Percentiles rank a stretch among this genome's conserved stretches.
Evolutionary conservation across 1,284 basidiomycete genomes (phyloP).

Genomic region (Tetrapyrgos nigripes): DNA sequence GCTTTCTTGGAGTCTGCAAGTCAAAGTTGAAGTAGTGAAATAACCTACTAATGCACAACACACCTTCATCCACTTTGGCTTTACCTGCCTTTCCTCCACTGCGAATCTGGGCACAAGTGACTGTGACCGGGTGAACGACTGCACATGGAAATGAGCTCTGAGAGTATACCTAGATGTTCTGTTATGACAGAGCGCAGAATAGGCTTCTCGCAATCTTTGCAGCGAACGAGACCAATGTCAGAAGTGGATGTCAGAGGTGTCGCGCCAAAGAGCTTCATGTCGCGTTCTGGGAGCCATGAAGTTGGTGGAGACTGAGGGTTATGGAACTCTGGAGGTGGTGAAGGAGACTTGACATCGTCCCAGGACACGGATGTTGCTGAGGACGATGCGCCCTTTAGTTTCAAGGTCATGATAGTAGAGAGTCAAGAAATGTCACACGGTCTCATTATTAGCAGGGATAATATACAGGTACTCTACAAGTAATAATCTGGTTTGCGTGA

Average conservation of each 20-base stretch:
- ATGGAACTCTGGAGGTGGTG: constrained; percentile 42
- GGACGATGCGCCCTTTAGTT: constrained; percentile 15
- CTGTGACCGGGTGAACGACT: constrained; percentile 38
- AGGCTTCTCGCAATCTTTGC: constrained; percentile 80
- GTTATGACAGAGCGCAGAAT: constrained; percentile 75
- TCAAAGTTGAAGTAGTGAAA: neutral
- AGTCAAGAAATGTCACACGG: too few species aligned
- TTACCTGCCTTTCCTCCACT: constrained; percentile 59
- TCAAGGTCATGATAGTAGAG: constrained; percentile 16
- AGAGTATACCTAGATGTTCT: constrained; percentile 71
- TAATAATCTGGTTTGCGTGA: constrained; percentile 93
- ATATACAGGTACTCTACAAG: constrained; percentile 47
- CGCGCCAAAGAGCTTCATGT: constrained; percentile 88
- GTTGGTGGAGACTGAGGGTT: constrained; percentile 68
- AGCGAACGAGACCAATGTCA: constrained; percentile 77
- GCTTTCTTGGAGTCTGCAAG: constrained; percentile 31
- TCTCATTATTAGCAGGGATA: too few species aligned
- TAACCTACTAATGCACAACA: constrained; percentile 1
- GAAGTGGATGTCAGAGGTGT: constrained; percentile 69
- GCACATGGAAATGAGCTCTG: neutral
- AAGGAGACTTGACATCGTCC: constrained; percentile 49
- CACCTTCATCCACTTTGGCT: constrained; percentile 54
- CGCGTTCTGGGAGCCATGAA: constrained; percentile 80
- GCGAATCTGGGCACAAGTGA: constrained; percentile 68
- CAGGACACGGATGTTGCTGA: constrained; percentile 61